Percentiles rank a stretch among this genome's conserved stretches.
These are phyloP conservation scores for Talaromyces nanjingensis DNA, from an alignment of 495 filamentous ascomycete genomes.

Conservation along the genomic window DNA sequence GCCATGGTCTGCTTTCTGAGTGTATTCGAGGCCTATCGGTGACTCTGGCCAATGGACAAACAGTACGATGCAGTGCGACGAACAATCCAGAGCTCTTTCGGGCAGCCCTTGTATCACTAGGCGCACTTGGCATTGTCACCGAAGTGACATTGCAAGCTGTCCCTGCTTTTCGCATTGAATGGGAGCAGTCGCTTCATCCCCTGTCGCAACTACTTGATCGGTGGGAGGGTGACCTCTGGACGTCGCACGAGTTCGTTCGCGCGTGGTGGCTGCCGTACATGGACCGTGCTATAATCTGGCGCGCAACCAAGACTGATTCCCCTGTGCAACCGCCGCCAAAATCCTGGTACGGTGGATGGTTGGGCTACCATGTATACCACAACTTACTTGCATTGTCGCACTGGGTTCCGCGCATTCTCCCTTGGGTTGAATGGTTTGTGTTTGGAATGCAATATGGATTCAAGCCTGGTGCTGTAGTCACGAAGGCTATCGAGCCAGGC, in stretches of 20 bases:
- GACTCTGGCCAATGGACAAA: conserved; percentile 75
- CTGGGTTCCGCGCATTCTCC: conserved; percentile 72
- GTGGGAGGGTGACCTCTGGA: conserved; percentile 79
- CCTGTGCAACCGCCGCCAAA: conserved; percentile 37
- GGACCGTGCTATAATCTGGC: conserved; percentile 79
- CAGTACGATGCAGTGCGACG: conserved; percentile 61
- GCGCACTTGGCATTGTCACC: conserved; percentile 82
- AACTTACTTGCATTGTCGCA: conserved; percentile 71
- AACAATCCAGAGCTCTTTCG: conserved; percentile 76
- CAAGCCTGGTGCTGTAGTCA: conserved; percentile 51
- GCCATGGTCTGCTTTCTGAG: conserved; percentile 77
- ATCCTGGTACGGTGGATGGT: conserved; percentile 69
- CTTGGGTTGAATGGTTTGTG: conserved; percentile 86
- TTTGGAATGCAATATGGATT: conserved; percentile 96
- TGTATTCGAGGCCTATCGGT: conserved; percentile 65
- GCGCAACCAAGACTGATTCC: conserved; percentile 64
- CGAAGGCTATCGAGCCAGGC: conserved; percentile 69
- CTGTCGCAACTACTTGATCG: conserved; percentile 57
- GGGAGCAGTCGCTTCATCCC: conserved; percentile 71
- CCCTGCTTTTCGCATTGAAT: conserved; percentile 69
- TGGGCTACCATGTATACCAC: conserved; percentile 88
- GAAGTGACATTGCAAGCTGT: conserved; percentile 80
- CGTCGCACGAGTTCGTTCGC: conserved; percentile 74
- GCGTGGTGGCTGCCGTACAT: conserved; percentile 98
- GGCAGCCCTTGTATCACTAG: conserved; percentile 79